These are phyloP conservation scores for Hyphopichia burtonii DNA, from an alignment of 1,139 yeast genomes.

Conservation along the genomic window DNA sequence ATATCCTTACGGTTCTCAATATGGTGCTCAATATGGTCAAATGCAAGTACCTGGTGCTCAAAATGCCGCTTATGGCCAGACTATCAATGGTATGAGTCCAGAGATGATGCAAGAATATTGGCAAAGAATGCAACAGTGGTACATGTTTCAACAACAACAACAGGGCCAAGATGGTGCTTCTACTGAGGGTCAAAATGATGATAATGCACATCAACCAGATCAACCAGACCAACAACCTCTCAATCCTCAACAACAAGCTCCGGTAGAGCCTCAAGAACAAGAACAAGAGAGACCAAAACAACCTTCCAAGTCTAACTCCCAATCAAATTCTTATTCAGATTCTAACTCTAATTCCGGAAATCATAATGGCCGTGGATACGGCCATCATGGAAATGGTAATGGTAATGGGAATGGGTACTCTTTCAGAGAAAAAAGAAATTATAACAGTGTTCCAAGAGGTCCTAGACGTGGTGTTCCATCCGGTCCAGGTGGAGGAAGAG, in stretches of 20 bases:
- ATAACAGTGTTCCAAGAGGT: constrained; percentile 38
- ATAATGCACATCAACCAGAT: constrained; percentile 29
- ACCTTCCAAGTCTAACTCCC: constrained; percentile 14
- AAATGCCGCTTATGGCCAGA: constrained; percentile 22
- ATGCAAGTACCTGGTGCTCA: constrained; percentile 16
- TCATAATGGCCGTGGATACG: not conserved
- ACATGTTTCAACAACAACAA: constrained; percentile 49
- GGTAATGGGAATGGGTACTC: constrained; percentile 14
- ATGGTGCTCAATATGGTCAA: constrained; percentile 17
- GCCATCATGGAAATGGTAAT: no score
- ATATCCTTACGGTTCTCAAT: constrained; percentile 38
- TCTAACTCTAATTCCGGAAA: constrained; percentile 2
- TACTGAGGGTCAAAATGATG: constrained; percentile 39
- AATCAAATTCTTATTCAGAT: constrained; percentile 1
- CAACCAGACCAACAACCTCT: constrained; percentile 50
- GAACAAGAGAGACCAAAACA: constrained; percentile 13
- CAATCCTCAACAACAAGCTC: constrained; percentile 53
- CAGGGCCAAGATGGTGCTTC: constrained; percentile 13
- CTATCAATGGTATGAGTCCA: constrained; percentile 62
- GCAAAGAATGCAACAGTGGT: constrained; percentile 80
- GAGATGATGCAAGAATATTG: constrained; percentile 88
- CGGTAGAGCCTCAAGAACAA: constrained; percentile 15
- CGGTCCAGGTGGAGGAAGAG: constrained; percentile 28
- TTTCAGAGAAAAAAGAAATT: constrained; percentile 27
- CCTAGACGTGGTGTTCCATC: constrained; percentile 43